Conservation (phyloP, 2,329 filamentous ascomycete species). For the Aureobasidium vineae region DNA sequence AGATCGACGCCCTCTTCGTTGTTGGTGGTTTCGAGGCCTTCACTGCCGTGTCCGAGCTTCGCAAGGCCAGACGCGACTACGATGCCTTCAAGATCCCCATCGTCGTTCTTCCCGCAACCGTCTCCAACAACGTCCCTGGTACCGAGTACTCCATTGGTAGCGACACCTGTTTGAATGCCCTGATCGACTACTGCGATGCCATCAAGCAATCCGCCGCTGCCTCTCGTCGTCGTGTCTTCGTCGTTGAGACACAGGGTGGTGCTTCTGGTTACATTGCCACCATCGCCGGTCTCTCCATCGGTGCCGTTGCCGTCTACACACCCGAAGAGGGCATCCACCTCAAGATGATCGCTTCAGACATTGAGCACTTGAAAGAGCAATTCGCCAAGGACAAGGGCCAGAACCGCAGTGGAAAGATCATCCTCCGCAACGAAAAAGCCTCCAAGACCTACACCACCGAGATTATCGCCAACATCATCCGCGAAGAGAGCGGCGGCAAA, state of each 20-base stretch:
- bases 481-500: constrained; percentile 83
- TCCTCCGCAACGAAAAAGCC: constrained; percentile 95
- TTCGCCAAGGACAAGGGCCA: constrained; percentile 85
- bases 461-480: constrained; percentile 92
- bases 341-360: constrained; percentile 88
- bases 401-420: constrained; percentile 85
- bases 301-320: constrained; percentile 90
- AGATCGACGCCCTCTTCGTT: constrained; percentile 80
- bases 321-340: constrained; percentile 94
- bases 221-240: constrained; percentile 88
- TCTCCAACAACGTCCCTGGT: constrained; percentile 97
- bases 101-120: constrained; percentile 88
- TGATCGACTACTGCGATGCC: constrained; percentile 93
- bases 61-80: constrained; percentile 73
- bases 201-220: constrained; percentile 97
- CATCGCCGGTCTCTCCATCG: constrained; percentile 84
- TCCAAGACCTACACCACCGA: constrained; percentile 88
- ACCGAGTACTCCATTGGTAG: constrained; percentile 97
- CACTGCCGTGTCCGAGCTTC: constrained; percentile 83
- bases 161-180: constrained; percentile 92
- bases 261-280: constrained; percentile 92
- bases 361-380: constrained; percentile 80
- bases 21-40: constrained; percentile 97
- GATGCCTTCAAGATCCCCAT: constrained; percentile 90
- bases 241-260: constrained; percentile 96